These are phyloP conservation scores for Fusarium chlamydosporum DNA, from an alignment of 2,329 filamentous ascomycete species.

Conservation along the genomic window DNA sequence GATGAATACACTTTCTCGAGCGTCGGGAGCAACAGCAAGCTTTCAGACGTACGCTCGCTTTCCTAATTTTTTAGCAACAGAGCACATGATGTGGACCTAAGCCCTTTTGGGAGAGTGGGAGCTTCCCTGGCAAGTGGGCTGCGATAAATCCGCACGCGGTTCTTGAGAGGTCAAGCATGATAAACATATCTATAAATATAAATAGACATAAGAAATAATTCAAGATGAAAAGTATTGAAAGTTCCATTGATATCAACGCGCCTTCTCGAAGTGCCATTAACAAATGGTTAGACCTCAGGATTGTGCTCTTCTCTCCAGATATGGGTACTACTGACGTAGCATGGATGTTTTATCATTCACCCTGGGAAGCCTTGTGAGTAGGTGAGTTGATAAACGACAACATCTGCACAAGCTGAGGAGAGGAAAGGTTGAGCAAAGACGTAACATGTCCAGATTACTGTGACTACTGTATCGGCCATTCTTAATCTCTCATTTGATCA, in stretches of 20 bases:
- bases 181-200: not conserved
- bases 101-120: constrained; percentile 37
- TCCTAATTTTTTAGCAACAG: constrained; percentile 49
- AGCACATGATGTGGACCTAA: constrained; percentile 49
- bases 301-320: not conserved
- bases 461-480: not conserved
- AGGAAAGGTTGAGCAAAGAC: not conserved
- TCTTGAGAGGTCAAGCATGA: not conserved
- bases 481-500: not conserved
- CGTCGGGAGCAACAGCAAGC: constrained; percentile 43
- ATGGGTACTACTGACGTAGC: not conserved
- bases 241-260: not conserved
- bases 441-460: not conserved
- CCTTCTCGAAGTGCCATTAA: not conserved
- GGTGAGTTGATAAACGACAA: not conserved
- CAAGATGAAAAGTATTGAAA: not conserved
- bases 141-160: not conserved
- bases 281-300: not conserved
- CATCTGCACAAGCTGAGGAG: not conserved
- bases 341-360: not conserved
- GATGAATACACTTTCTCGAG: constrained; percentile 38
- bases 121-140: constrained; percentile 19
- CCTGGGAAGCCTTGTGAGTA: not conserved
- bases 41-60: constrained; percentile 48
- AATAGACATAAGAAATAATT: not conserved